These are phyloP conservation scores for Glycine soja DNA, from an alignment of 306 rosid genomes.

Conservation along the genomic window DNA sequence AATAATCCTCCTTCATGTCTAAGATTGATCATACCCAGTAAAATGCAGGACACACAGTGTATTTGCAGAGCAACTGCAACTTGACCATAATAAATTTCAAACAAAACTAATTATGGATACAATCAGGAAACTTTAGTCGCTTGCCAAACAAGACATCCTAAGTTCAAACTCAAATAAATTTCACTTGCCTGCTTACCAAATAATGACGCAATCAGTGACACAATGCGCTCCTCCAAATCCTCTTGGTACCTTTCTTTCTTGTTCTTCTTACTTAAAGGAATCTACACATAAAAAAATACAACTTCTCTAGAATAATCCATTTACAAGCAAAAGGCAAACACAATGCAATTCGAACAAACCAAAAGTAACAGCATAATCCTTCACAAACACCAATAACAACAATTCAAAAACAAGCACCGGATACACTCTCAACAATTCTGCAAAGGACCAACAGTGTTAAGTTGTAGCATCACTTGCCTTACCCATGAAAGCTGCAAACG, in stretches of 20 bases:
- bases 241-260: conserved; percentile 92
- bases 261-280: conserved; percentile 79
- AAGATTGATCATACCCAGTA: conserved; percentile 19
- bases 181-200: conserved; percentile 92
- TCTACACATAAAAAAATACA: conserved; percentile 52
- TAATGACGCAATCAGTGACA: conserved; percentile 86
- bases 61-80: conserved; percentile 27
- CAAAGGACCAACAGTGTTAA: not conserved
- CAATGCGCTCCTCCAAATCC: conserved; percentile 91
- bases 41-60: not conserved
- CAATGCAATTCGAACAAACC: not conserved
- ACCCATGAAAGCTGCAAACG: conserved; percentile 98
- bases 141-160: conserved; percentile 29
- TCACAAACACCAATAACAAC: conserved; percentile 3
- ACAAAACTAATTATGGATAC: not conserved
- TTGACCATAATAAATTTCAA: not conserved
- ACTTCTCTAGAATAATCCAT: conserved; percentile 40
- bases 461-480: conserved; percentile 71
- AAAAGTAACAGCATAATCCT: not conserved
- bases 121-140: not conserved
- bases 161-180: conserved; percentile 45
- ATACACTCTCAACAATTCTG: not conserved
- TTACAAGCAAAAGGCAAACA: not conserved
- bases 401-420: not conserved
- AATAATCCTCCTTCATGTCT: not conserved